phyloP scores from a whole-genome alignment of 371 early-diverging fungal genomes.

The Paraphysoderma sedebokerense region DNA sequence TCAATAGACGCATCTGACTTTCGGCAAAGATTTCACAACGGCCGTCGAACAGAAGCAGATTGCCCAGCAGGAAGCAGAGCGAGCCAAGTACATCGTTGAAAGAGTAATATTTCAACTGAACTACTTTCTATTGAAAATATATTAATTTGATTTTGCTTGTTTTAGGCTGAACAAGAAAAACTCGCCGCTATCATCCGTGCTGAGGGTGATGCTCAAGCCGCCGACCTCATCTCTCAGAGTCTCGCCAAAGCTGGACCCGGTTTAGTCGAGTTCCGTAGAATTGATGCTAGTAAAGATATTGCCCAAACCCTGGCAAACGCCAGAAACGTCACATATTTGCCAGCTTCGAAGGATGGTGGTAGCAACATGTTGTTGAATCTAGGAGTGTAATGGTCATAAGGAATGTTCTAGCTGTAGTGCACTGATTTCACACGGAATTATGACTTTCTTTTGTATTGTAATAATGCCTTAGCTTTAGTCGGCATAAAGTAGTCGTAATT shows the following conservation, averaged over 20 bases:
- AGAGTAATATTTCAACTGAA: slow-evolving; percentile 4
- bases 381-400: slow-evolving; percentile 14
- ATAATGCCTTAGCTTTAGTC: no score
- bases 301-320: slow-evolving; percentile 72
- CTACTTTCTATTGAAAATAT: not conserved
- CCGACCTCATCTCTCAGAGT: slow-evolving; percentile 68
- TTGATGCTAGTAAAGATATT: slow-evolving; percentile 94
- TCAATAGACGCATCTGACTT: slow-evolving; percentile 86
- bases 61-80: slow-evolving; percentile 83
- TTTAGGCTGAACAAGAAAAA: slow-evolving; percentile 92
- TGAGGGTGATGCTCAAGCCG: slow-evolving; percentile 88
- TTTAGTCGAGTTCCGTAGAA: slow-evolving; percentile 86
- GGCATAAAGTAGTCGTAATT: no score
- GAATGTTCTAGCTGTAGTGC: no score
- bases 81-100: slow-evolving; percentile 84
- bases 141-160: no score
- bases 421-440: no score
- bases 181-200: slow-evolving; percentile 94
- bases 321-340: slow-evolving; percentile 84
- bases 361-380: slow-evolving; percentile 36
- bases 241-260: slow-evolving; percentile 82
- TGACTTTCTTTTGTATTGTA: no score
- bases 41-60: slow-evolving; percentile 77
- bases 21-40: slow-evolving; percentile 88
- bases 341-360: slow-evolving; percentile 26